phyloP scores from a whole-genome alignment of 2,329 filamentous ascomycete species.

The Graphiopsis chlorocephala region DNA sequence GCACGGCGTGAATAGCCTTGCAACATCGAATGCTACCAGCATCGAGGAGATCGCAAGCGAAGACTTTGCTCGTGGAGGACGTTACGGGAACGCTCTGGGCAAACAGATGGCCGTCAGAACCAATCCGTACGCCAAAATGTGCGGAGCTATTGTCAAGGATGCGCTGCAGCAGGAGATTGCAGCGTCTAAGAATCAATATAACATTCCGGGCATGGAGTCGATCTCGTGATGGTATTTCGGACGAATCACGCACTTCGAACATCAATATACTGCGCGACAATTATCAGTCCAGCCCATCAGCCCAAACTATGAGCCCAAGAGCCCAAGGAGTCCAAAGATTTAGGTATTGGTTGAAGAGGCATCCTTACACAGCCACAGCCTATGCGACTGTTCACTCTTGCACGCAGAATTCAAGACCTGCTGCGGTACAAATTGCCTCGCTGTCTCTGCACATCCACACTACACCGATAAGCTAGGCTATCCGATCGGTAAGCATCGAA shows the following conservation, averaged over 20 bases:
- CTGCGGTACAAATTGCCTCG: not conserved
- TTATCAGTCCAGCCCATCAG: no score
- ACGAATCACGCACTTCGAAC: not conserved
- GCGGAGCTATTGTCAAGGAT: constrained; percentile 60
- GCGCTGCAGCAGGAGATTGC: constrained; percentile 55
- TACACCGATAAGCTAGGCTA: not conserved
- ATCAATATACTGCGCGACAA: not conserved
- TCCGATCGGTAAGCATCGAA: not conserved
- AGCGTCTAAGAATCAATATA: not conserved
- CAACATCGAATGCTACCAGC: not conserved
- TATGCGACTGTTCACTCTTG: not conserved
- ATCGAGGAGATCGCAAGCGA: constrained; percentile 56
- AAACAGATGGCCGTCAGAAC: constrained; percentile 58
- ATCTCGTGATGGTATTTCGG: not conserved
- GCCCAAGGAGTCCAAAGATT: not conserved
- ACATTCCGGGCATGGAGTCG: not conserved
- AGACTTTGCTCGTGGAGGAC: constrained; percentile 54
- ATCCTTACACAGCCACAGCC: not conserved
- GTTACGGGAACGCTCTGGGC: constrained; percentile 57
- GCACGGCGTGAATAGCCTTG: not conserved
- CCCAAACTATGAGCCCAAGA: not conserved
- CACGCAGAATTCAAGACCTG: not conserved
- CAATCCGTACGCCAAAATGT: constrained; percentile 63
- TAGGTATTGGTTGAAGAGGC: not conserved
- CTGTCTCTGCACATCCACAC: not conserved